Evolutionary conservation across 2,329 filamentous ascomycete genomes (phyloP).

Genomic region (Dactylonectria macrodidyma): DNA sequence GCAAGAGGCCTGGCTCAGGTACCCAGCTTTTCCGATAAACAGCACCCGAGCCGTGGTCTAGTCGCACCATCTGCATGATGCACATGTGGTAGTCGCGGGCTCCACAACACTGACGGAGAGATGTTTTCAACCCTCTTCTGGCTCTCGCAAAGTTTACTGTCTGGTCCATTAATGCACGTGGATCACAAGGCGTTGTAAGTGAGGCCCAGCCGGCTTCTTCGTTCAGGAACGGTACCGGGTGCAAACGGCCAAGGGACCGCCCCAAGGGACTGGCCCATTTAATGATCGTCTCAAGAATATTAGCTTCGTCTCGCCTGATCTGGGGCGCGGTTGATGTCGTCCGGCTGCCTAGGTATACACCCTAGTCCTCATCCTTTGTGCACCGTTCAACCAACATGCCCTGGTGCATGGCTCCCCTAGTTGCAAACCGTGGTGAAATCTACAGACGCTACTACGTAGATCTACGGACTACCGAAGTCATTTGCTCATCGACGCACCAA

Average conservation of each 20-base stretch:
- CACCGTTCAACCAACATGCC: not conserved
- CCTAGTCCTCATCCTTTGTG: conserved; percentile 5
- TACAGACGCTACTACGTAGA: not conserved
- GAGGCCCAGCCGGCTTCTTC: not conserved
- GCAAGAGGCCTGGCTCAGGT: conserved; percentile 5
- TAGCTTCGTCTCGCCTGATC: conserved; percentile 12
- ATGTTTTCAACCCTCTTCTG: not conserved
- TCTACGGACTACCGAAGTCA: not conserved
- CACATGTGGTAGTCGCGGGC: conserved; percentile 2
- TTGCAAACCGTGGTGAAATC: conserved; percentile 10
- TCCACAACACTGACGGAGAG: conserved; percentile 22
- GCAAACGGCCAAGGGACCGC: conserved; percentile 8
- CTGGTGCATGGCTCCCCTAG: conserved; percentile 13
- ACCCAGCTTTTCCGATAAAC: conserved; percentile 7
- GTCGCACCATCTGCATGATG: conserved; percentile 11
- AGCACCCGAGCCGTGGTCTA: conserved; percentile 13
- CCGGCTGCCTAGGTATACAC: conserved; percentile 9
- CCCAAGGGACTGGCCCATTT: conserved; percentile 13
- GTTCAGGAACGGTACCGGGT: not conserved
- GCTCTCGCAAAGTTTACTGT: conserved; percentile 3
- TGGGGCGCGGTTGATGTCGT: conserved; percentile 15
- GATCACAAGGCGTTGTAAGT: conserved; percentile 5
- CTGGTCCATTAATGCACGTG: conserved; percentile 16
- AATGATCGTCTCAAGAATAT: conserved; percentile 25
- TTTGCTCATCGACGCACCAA: not conserved